Conservation (phyloP, 2,329 filamentous ascomycete genomes). For the Arachnopeziza araneosa region DNA sequence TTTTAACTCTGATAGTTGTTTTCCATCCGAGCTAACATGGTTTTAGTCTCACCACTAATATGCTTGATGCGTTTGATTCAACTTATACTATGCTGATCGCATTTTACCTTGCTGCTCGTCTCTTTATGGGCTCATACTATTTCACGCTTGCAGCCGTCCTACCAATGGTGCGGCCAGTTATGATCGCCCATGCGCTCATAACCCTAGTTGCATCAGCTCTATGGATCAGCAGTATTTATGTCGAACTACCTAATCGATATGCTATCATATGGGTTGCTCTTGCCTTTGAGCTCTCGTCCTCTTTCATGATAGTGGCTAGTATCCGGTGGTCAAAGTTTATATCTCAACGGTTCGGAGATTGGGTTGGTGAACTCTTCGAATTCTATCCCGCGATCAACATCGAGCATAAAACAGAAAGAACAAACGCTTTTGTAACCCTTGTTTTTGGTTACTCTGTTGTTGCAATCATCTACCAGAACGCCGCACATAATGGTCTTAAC, state of each 20-base stretch:
- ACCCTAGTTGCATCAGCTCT: slow-evolving; percentile 44
- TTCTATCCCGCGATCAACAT: slow-evolving; percentile 60
- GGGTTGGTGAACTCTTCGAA: slow-evolving; percentile 40
- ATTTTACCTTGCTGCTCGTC: slow-evolving; percentile 54
- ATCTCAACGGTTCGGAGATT: slow-evolving; percentile 9
- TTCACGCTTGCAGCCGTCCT: slow-evolving; percentile 42
- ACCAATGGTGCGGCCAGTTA: slow-evolving; percentile 52
- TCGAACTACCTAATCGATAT: slow-evolving; percentile 48
- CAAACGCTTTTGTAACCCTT: slow-evolving; percentile 57
- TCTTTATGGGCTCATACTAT: slow-evolving; percentile 47
- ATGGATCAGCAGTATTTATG: slow-evolving; percentile 56
- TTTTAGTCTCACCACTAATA: slow-evolving; percentile 53
- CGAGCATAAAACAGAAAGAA: slow-evolving; percentile 60
- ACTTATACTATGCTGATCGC: slow-evolving; percentile 54
- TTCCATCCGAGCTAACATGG: slow-evolving; percentile 1
- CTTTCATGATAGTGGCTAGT: slow-evolving; percentile 38
- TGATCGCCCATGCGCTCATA: slow-evolving; percentile 43
- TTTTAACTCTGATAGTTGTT: not conserved
- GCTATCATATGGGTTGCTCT: slow-evolving; percentile 53
- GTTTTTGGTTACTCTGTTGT: slow-evolving; percentile 62
- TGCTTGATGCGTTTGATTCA: slow-evolving; percentile 48
- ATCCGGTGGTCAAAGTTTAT: slow-evolving; percentile 32
- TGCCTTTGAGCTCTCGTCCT: slow-evolving; percentile 46
- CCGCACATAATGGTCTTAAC: slow-evolving; percentile 45
- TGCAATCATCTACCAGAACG: slow-evolving; percentile 54